A percentile compares a stretch with the other conserved stretches of the same genome.
Evolutionary conservation across 192 early-diverging fungal genomes (phyloP).

Genomic region (Linnemannia hyalina): DNA sequence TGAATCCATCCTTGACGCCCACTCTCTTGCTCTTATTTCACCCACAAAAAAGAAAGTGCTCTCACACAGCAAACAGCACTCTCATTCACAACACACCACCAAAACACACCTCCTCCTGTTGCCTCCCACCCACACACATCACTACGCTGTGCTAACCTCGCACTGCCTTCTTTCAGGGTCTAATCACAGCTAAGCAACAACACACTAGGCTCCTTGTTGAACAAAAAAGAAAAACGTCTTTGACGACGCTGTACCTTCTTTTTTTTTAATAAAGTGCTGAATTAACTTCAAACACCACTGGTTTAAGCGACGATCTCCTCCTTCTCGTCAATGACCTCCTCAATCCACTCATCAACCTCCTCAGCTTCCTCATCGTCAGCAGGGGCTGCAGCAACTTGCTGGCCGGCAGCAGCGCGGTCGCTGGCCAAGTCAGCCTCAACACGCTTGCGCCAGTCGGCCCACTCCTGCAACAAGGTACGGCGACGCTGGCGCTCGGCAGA

Average conservation of each 20-base stretch:
- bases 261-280: not conserved
- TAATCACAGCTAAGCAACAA: not conserved
- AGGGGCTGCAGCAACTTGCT: conserved; percentile 57
- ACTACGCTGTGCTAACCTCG: not conserved
- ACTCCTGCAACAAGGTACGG: conserved; percentile 83
- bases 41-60: no score
- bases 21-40: no score
- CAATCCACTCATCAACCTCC: conserved; percentile 87
- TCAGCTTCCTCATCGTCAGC: conserved; percentile 78
- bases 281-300: not conserved
- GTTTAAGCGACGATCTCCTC: conserved; percentile 77
- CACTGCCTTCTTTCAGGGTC: not conserved
- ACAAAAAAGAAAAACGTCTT: not conserved
- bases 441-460: conserved; percentile 84
- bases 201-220: not conserved
- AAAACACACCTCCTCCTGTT: no score
- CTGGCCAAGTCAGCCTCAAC: conserved; percentile 71
- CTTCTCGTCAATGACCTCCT: conserved; percentile 87
- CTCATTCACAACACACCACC: no score
- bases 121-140: no score
- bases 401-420: conserved; percentile 69
- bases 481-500: conserved; percentile 83
- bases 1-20: no score
- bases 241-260: not conserved
- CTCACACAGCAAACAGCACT: no score